Conservation (phyloP, 73 alveolate genomes). For the Symbiodinium natans region DNA sequence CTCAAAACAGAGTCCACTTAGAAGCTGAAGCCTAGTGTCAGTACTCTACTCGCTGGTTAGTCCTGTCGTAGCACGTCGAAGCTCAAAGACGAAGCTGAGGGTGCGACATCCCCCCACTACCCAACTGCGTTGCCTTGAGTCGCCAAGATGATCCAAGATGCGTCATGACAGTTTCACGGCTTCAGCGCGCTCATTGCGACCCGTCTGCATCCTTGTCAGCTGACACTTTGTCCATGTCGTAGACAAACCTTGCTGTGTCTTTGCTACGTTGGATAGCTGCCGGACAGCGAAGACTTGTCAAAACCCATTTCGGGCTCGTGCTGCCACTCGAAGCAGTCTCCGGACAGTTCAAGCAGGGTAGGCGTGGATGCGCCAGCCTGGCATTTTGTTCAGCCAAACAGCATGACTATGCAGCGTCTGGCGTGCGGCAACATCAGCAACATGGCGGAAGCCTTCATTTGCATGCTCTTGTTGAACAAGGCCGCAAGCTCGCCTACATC, state of each 20-base stretch:
- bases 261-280: neutral
- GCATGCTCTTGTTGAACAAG: conserved; percentile 51
- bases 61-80: no score
- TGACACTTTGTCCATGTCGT: conserved; percentile 75
- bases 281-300: neutral
- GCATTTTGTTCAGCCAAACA: no score
- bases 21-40: no score
- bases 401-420: no score
- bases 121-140: neutral
- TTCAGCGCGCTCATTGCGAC: neutral
- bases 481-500: conserved; percentile 51
- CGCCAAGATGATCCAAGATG: no score
- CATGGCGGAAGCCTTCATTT: neutral
- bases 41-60: no score
- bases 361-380: neutral
- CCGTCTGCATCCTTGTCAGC: conserved; percentile 5
- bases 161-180: neutral
- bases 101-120: neutral
- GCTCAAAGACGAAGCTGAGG: neutral
- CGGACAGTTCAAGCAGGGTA: conserved; percentile 3
- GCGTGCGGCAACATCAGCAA: no score
- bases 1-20: no score
- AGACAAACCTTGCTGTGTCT: conserved; percentile 35
- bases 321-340: conserved; percentile 86
- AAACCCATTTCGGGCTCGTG: neutral